Evolutionary conservation across 805 yeast species (phyloP).

Genomic region (Wickerhamomyces kurtzmanii): DNA sequence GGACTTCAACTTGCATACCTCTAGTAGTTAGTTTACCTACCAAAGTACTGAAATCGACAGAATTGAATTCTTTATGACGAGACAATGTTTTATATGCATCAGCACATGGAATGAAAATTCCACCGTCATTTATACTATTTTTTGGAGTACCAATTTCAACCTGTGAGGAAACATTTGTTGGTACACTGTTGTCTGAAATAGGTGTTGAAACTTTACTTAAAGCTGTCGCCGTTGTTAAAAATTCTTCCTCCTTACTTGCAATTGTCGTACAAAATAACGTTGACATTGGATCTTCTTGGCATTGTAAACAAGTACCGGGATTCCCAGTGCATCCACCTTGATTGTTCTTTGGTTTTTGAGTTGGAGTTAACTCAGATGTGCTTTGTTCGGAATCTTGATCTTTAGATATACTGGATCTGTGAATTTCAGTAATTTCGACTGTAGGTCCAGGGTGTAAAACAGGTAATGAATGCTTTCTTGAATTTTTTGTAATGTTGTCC

Average conservation of each 20-base stretch:
- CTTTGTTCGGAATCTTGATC: background rate
- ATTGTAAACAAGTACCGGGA: conserved; percentile 80
- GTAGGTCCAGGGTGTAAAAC: conserved; percentile 60
- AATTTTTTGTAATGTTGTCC: conserved; percentile 13
- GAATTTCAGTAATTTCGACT: conserved; percentile 32
- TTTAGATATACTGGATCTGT: conserved; percentile 18
- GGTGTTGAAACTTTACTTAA: conserved; percentile 5
- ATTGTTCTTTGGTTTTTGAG: conserved; percentile 9
- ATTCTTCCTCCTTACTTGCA: conserved; percentile 35
- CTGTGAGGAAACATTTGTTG: conserved; percentile 2
- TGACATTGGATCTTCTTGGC: conserved; percentile 81
- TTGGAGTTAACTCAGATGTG: conserved; percentile 3
- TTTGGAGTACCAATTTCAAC: too few relatives aligned
- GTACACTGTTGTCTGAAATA: background rate
- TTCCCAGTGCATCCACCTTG: conserved; percentile 64
- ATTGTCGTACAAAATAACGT: conserved; percentile 83
- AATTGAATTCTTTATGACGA: conserved; percentile 67
- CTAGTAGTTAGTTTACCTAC: conserved; percentile 69
- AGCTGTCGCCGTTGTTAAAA: conserved; percentile 3
- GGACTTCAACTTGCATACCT: conserved; percentile 91
- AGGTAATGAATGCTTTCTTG: conserved; percentile 27
- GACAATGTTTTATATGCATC: conserved; percentile 86
- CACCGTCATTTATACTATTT: conserved; percentile 13
- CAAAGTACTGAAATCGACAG: conserved; percentile 63
- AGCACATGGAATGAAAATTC: conserved; percentile 73